Evolutionary conservation across 805 yeast species (phyloP).

Genomic region (Wickerhamiella slavikovae): DNA sequence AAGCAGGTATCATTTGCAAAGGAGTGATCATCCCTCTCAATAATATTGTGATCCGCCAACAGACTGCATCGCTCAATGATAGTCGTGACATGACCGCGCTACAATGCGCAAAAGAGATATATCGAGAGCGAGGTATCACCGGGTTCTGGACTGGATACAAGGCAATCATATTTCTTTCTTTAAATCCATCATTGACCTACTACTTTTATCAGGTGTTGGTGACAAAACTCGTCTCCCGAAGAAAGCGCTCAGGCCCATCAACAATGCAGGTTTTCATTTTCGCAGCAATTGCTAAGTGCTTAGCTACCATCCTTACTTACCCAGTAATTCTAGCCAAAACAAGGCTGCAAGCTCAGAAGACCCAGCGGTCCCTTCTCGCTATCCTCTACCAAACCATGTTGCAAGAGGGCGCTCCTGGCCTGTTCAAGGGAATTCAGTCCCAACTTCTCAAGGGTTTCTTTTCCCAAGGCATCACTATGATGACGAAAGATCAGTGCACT

Average conservation of each 20-base stretch:
- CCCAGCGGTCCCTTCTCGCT: slow-evolving; percentile 9
- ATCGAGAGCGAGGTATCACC: slow-evolving; percentile 13
- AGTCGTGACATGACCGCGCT: slow-evolving; percentile 1
- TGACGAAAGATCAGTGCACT: slow-evolving; percentile 20
- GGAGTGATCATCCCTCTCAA: slow-evolving; percentile 15
- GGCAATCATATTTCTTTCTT: slow-evolving; percentile 14
- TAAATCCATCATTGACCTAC: slow-evolving; percentile 18
- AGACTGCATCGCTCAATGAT: slow-evolving; percentile 8
- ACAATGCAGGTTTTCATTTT: slow-evolving; percentile 35
- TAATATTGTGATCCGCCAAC: slow-evolving; percentile 15
- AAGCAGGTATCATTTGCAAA: slow-evolving; percentile 17
- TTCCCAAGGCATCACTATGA: slow-evolving; percentile 18
- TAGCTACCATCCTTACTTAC: slow-evolving; percentile 46
- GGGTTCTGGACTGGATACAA: slow-evolving; percentile 18
- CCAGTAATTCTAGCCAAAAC: slow-evolving; percentile 63
- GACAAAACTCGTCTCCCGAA: slow-evolving; percentile 9
- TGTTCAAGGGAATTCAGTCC: slow-evolving; percentile 43
- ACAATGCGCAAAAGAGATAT: slow-evolving; percentile 11
- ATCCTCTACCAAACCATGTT: slow-evolving; percentile 26
- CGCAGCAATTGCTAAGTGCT: slow-evolving; percentile 46
- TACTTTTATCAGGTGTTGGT: slow-evolving; percentile 16
- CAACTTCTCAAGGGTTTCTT: slow-evolving; percentile 18
- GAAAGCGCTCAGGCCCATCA: slow-evolving; percentile 12
- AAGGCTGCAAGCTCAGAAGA: slow-evolving; percentile 39
- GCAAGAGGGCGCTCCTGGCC: slow-evolving; percentile 58